phyloP scores from a whole-genome alignment of 1,139 yeast genomes.

The Scheffersomyces insectosa region DNA sequence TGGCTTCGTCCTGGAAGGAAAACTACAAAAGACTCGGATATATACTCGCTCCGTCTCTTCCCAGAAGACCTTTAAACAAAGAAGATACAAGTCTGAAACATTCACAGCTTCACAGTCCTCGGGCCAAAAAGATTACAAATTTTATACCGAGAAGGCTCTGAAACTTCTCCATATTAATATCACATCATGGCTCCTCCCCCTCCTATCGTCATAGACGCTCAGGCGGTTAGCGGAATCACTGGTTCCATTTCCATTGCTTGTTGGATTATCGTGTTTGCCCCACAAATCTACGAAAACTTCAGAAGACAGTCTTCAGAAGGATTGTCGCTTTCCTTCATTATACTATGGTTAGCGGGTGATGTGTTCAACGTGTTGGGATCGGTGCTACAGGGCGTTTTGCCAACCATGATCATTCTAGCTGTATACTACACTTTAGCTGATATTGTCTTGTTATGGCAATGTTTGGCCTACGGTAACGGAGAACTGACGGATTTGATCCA shows the following conservation, averaged over 20 bases:
- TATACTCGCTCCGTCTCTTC: too few species aligned
- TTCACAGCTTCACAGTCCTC: too few species aligned
- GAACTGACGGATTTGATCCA: constrained; percentile 72
- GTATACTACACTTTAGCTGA: constrained; percentile 92
- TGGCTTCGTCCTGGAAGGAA: too few species aligned
- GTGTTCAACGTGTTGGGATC: constrained; percentile 90
- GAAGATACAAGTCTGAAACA: too few species aligned
- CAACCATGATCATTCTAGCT: constrained; percentile 90
- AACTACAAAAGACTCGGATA: too few species aligned
- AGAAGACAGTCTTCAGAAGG: constrained; percentile 85
- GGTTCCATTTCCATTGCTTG: constrained; percentile 95
- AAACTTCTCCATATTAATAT: not conserved
- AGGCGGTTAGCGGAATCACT: constrained; percentile 80
- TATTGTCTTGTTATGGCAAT: constrained; percentile 76
- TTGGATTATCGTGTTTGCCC: constrained; percentile 97
- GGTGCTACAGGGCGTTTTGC: constrained; percentile 80
- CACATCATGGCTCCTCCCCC: constrained; percentile 55
- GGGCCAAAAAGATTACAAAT: too few species aligned
- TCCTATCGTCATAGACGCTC: constrained; percentile 69
- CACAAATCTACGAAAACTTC: constrained; percentile 92
- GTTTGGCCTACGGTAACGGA: constrained; percentile 68
- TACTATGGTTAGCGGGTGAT: constrained; percentile 88
- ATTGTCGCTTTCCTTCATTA: constrained; percentile 74
- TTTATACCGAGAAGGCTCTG: too few species aligned
- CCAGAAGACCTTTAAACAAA: too few species aligned